Evolutionary conservation across 495 filamentous ascomycete genomes (phyloP), one percentile per base, ranked within the genome.

Genomic region (Xylaria longipes): DNA sequence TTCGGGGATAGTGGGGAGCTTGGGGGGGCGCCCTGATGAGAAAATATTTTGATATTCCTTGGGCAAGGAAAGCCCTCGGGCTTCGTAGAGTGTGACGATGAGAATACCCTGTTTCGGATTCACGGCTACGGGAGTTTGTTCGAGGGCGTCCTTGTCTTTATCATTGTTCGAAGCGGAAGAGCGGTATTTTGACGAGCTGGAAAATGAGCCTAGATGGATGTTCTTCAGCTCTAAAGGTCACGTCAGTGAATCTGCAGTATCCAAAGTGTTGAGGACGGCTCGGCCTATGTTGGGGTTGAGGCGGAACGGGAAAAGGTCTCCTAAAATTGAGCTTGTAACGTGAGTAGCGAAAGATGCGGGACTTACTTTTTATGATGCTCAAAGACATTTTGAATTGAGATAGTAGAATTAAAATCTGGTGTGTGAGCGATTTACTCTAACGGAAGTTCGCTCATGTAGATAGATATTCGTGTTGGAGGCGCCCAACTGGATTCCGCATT

Each of bases 21-120:
- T 37, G 1, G 14, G 14, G 3, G 4, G 4, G 7, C 31, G 4
- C 17, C 4, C 54, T 7, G 54, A 31, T 5, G 33, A 60, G 2
- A 60, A 37, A 60, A 86, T 82, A 71, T 89, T 82, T 77, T 92
- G 89, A 62, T 90, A 90, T 73, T 91, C 90, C 35, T 88, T 86
- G 33, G 93, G 92, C n/a, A 94, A 83, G 39, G 91, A 88, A 75
- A 95, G 90, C 25, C 88, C 87, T 72, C 85, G 87, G 56, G 92
- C 93, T 86, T 95, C 93, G 76, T 95, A 92, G 37, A 95, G 87
- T 12, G 93, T 95, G 54, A 95, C 89, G 71, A 94, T 92, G 52
- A 95, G 85, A 69, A 95, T 93, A 72, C 93, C 93, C 5, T 93
- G 92, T 76, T 91, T 90, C 45, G 91, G 76, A 6, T 2, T 29